These are phyloP conservation scores for Sporothrix brasiliensis DNA, from an alignment of 2,329 filamentous ascomycete species.

Conservation along the genomic window DNA sequence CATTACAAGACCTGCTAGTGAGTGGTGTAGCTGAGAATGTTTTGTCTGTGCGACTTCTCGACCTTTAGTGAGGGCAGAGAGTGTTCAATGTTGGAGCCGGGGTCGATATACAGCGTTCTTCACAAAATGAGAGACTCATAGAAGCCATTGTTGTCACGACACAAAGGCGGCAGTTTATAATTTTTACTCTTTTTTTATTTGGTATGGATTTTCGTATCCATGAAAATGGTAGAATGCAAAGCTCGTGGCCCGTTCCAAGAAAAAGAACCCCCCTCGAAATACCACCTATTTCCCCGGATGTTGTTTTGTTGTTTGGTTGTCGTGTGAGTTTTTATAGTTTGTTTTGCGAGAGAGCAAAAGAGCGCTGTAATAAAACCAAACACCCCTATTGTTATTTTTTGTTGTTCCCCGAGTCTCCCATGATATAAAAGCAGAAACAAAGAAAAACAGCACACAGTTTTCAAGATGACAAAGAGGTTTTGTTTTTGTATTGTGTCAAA, in stretches of 20 bases:
- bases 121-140: not conserved
- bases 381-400: conserved; percentile 19
- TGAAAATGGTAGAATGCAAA: not conserved
- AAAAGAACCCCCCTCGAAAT: not conserved
- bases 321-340: not conserved
- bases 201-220: not conserved
- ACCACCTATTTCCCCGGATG: not conserved
- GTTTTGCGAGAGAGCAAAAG: conserved; percentile 22
- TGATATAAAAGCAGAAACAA: conserved; percentile 23
- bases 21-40: too few species aligned
- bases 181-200: conserved; percentile 28
- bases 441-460: not conserved
- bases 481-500: not conserved
- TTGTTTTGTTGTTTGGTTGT: not conserved
- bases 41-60: too few species aligned
- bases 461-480: not conserved
- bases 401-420: conserved; percentile 18
- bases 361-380: conserved; percentile 26
- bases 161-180: not conserved
- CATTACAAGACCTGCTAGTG: too few species aligned
- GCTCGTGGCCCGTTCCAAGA: not conserved
- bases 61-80: too few species aligned
- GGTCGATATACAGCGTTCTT: not conserved
- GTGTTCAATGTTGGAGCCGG: too few species aligned
- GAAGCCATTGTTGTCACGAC: conserved; percentile 6